phyloP scores from a whole-genome alignment of 352 stramenopile genomes.

The Phytopythium kandeliae region DNA sequence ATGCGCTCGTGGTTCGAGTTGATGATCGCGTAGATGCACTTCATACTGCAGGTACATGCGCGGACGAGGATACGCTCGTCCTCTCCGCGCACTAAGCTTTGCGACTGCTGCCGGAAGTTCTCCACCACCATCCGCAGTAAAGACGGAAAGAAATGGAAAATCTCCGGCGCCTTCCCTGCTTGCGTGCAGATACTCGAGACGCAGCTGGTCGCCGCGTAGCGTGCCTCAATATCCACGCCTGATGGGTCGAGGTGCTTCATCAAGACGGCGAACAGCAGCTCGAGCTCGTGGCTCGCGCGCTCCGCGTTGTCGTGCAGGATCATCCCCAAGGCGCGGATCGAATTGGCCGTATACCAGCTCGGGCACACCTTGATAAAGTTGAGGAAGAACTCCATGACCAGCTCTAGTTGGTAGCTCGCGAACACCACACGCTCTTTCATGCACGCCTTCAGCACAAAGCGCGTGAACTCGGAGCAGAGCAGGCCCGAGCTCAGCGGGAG shows the following conservation, averaged over 20 bases:
- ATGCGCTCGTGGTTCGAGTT: slow-evolving; percentile 59
- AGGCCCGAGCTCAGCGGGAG: slow-evolving; percentile 65
- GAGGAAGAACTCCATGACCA: slow-evolving; percentile 68
- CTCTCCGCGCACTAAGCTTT: slow-evolving; percentile 51
- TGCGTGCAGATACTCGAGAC: slow-evolving; percentile 76
- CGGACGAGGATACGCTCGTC: slow-evolving; percentile 79
- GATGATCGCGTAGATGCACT: slow-evolving; percentile 83
- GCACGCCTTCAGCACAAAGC: slow-evolving; percentile 77
- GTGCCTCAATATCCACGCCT: slow-evolving; percentile 76
- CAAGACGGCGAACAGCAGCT: slow-evolving; percentile 62
- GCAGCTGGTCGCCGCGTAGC: slow-evolving; percentile 82
- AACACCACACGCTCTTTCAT: slow-evolving; percentile 71
- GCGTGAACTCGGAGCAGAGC: slow-evolving; percentile 70
- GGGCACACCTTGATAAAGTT: slow-evolving; percentile 71
- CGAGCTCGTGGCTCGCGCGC: slow-evolving; percentile 48
- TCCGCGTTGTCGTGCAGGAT: slow-evolving; percentile 80
- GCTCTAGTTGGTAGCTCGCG: slow-evolving; percentile 38
- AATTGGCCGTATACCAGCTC: slow-evolving; percentile 63
- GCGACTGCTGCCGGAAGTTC: slow-evolving; percentile 78
- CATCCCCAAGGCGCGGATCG: slow-evolving; percentile 66
- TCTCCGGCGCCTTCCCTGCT: slow-evolving; percentile 57
- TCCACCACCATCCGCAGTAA: slow-evolving; percentile 81
- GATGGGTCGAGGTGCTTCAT: slow-evolving; percentile 71
- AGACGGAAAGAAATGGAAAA: slow-evolving; percentile 62
- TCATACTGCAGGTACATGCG: slow-evolving; percentile 82